These are phyloP conservation scores for Penicillium manginii DNA, from an alignment of 495 filamentous ascomycete genomes.

Conservation along the genomic window DNA sequence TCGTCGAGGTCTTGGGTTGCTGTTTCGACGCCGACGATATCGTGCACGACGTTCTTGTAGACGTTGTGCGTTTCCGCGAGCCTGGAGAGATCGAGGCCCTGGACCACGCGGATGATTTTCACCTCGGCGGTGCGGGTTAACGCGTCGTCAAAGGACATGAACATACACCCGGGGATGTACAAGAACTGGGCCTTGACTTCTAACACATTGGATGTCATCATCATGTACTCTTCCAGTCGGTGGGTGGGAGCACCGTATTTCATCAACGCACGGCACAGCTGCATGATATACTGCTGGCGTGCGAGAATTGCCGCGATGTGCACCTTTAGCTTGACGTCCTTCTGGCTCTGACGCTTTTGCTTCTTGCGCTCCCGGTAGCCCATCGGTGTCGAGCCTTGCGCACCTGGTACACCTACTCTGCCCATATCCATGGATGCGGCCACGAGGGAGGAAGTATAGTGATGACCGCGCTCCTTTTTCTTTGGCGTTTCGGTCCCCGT, in stretches of 20 bases:
- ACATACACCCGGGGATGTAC: conserved; percentile 91
- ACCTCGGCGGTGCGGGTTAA: conserved; percentile 87
- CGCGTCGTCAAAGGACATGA: conserved; percentile 88
- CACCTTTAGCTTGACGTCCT: conserved; percentile 76
- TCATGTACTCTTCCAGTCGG: conserved; percentile 80
- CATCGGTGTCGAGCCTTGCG: conserved; percentile 23
- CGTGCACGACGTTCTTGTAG: conserved; percentile 92
- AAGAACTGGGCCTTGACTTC: conserved; percentile 87
- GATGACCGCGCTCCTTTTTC: conserved; percentile 13
- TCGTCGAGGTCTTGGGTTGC: conserved; percentile 68
- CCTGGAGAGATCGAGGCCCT: conserved; percentile 81
- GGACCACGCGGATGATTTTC: conserved; percentile 73
- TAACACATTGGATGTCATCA: conserved; percentile 81
- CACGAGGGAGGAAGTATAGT: conserved; percentile 36
- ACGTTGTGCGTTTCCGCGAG: conserved; percentile 81
- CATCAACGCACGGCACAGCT: conserved; percentile 87
- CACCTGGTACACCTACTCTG: conserved; percentile 29
- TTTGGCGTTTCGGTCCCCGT: background rate
- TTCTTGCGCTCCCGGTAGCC: conserved; percentile 30
- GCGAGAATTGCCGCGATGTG: conserved; percentile 79
- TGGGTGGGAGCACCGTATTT: conserved; percentile 76
- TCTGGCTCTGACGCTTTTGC: conserved; percentile 33
- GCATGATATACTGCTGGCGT: conserved; percentile 81
- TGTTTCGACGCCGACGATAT: conserved; percentile 76
- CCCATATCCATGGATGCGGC: conserved; percentile 35